Percentiles rank a stretch among this genome's conserved stretches.
phyloP scores from a whole-genome alignment of 2,329 filamentous ascomycete genomes.

The Talaromyces pinophilus region DNA sequence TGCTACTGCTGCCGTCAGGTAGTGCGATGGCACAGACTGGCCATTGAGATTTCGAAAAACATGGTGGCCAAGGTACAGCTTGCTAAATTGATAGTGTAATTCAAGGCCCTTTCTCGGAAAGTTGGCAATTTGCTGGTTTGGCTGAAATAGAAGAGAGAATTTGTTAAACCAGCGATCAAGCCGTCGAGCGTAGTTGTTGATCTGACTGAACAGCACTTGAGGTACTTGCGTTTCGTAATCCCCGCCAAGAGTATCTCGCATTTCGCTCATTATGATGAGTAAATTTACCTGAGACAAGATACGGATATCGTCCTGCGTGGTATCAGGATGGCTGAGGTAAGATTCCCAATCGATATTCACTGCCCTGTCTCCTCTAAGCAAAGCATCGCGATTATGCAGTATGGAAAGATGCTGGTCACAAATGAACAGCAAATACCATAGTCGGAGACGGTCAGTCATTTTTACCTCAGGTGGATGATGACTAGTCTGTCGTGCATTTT shows the following conservation, averaged over 20 bases:
- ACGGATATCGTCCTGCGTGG: constrained; percentile 37
- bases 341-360: constrained; percentile 39
- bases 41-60: constrained; percentile 38
- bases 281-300: constrained; percentile 40
- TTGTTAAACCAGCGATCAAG: constrained; percentile 35
- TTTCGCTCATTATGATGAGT: constrained; percentile 40
- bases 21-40: constrained; percentile 26
- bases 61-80: constrained; percentile 50
- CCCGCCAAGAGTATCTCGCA: constrained; percentile 37
- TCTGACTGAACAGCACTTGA: constrained; percentile 31
- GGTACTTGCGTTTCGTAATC: constrained; percentile 34
- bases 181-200: constrained; percentile 33
- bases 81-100: constrained; percentile 51
- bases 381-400: constrained; percentile 38
- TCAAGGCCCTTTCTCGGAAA: constrained; percentile 50
- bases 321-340: constrained; percentile 35
- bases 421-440: constrained; percentile 40
- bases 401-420: constrained; percentile 41
- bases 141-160: constrained; percentile 29
- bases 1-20: constrained; percentile 13
- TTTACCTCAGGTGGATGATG: constrained; percentile 23
- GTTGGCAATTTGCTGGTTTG: constrained; percentile 44
- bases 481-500: not conserved
- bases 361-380: constrained; percentile 39
- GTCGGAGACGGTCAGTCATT: constrained; percentile 34